A percentile compares a stretch with the other conserved stretches of the same genome.
These are phyloP conservation scores for Parachaetomium inaequale DNA, from an alignment of 495 filamentous ascomycete genomes.

Conservation along the genomic window DNA sequence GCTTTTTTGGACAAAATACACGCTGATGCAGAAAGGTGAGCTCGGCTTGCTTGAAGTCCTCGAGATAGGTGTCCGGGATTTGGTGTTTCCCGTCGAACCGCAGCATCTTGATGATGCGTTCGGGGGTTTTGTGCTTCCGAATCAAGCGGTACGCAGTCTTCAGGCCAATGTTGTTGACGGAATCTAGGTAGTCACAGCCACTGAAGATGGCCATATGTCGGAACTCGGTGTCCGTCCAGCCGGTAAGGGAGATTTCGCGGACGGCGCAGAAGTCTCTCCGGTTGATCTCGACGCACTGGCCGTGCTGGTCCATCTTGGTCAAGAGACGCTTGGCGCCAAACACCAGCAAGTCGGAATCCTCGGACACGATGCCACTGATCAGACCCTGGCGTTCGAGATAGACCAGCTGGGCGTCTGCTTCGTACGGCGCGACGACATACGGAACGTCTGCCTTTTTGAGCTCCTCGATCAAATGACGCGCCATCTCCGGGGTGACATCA, in stretches of 20 bases:
- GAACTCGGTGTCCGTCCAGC: conserved; percentile 90
- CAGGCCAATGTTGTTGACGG: conserved; percentile 79
- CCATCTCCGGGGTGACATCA: conserved; percentile 96
- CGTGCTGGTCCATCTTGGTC: conserved; percentile 92
- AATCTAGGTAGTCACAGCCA: conserved; percentile 93
- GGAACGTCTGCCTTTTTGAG: conserved; percentile 72
- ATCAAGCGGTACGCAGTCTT: conserved; percentile 91
- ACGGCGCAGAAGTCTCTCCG: conserved; percentile 83
- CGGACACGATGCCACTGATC: conserved; percentile 84
- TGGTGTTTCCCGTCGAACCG: conserved; percentile 81
- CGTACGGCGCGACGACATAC: conserved; percentile 94
- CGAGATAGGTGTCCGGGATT: conserved; percentile 73
- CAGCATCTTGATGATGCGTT: conserved; percentile 73
- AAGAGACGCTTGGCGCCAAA: conserved; percentile 88
- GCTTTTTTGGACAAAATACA: conserved; percentile 77
- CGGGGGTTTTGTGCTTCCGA: conserved; percentile 81
- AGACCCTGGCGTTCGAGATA: conserved; percentile 84
- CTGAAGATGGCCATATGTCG: conserved; percentile 93
- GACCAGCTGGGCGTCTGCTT: conserved; percentile 93
- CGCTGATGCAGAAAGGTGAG: conserved; percentile 90
- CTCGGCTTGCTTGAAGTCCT: conserved; percentile 78
- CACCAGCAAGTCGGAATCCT: conserved; percentile 94
- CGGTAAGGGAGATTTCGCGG: conserved; percentile 79
- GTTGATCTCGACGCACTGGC: conserved; percentile 87
- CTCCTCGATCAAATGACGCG: conserved; percentile 84